Percentiles rank a stretch among this genome's conserved stretches.
These are phyloP conservation scores for Curvularia spicifera DNA, from an alignment of 2,329 filamentous ascomycete species.

Conservation along the genomic window DNA sequence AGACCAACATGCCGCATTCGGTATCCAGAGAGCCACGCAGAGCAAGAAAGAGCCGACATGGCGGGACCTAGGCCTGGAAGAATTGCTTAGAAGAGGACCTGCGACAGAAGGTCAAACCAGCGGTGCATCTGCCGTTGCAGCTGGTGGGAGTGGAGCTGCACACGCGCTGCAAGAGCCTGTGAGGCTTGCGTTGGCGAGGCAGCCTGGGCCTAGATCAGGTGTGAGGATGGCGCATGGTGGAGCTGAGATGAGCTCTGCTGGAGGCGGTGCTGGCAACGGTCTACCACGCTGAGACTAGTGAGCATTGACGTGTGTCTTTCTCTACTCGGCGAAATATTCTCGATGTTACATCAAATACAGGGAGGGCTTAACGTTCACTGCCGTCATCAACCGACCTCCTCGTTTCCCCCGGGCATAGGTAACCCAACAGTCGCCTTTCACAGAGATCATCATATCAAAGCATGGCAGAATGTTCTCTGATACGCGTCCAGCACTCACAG, in stretches of 20 bases:
- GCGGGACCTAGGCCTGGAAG: constrained; percentile 77
- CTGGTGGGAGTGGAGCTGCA: constrained; percentile 7
- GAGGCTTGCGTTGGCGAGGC: constrained; percentile 40
- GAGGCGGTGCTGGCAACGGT: constrained; percentile 37
- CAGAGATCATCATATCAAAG: no score
- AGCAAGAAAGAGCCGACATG: constrained; percentile 73
- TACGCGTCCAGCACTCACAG: neutral
- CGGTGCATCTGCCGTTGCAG: constrained; percentile 16
- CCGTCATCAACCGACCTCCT: neutral
- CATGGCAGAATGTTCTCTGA: neutral
- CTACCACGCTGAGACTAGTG: constrained; percentile 38
- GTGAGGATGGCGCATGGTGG: constrained; percentile 17
- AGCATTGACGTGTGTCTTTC: neutral
- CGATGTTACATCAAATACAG: no score
- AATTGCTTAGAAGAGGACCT: constrained; percentile 71
- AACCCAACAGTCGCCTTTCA: neutral
- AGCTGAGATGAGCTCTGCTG: constrained; percentile 16
- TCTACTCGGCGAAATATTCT: no score
- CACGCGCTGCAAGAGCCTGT: constrained; percentile 37
- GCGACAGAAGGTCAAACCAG: constrained; percentile 21
- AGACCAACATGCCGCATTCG: constrained; percentile 86
- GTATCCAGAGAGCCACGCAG: constrained; percentile 81
- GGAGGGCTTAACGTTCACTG: neutral
- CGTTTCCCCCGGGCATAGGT: neutral
- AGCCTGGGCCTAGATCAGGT: constrained; percentile 34